Base-by-base conservation (phyloP, 768 basidiomycete genomes). In the Guyanaporus albipodus region DNA sequence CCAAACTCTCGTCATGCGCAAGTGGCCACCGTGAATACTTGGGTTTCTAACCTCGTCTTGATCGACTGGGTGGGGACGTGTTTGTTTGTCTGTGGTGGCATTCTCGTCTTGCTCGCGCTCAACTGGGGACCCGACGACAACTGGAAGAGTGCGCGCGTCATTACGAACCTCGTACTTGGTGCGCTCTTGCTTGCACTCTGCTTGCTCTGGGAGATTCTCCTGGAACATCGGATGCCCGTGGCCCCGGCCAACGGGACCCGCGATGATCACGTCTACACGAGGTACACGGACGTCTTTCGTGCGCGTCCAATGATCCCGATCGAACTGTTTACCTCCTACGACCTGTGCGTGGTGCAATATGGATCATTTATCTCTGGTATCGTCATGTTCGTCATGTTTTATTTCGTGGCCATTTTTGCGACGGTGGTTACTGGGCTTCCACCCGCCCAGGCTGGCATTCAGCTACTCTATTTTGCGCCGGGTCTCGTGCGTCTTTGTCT, bases 351-450 rank as follows among this genome's bases (percentile, higher is more conserved):
- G 4, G 64, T 65, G 32, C 65, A 67, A 50, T 70, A 64, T 47
- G 67, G 56, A 15, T 63, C 68, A 15, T 70, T 75, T 44, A 64
- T 72, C 10, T 62, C 62, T 2, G 76, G 76, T 8, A 72, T 78
- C 58, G 67, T 79, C 47, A 72, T 72, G 68, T 62, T 77, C 47
- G 75, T 75, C 40, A 71, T 73, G 67, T 77, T 78, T 58, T 79
- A 79, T 56, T 78, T 79, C 50, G 66, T 78, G 34, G 67, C 76
- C 0, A 74, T 78, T 41, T 78, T 79, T 60, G 70, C 75, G 60
- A 70, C 69, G 18, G 64, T 76, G 55, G 76, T 74, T n/a, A 60
- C 61, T 22, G 73, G 71, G 6, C 56, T 67, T 24, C 61, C 68
- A 11, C 58, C 75, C n/a, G 58, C 62, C 17, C 58, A 67, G 35